A percentile compares a stretch with the other conserved stretches of the same genome.
Evolutionary conservation across 371 early-diverging fungal genomes (phyloP).

Genomic region (Apophysomyces trapeziformis): DNA sequence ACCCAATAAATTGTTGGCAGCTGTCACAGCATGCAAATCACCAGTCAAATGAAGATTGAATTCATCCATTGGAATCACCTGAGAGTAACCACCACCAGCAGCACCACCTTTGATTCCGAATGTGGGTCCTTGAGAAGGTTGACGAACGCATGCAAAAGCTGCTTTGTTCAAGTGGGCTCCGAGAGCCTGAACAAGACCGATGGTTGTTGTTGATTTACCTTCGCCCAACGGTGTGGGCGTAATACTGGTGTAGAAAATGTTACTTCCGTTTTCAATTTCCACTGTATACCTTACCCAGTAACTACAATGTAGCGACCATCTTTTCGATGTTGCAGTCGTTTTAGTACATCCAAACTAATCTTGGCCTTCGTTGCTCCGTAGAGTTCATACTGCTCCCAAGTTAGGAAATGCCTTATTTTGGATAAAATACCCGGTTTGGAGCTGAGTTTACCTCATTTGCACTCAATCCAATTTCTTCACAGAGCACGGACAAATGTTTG

Average conservation of each 20-base stretch:
- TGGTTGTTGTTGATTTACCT: constrained; percentile 96
- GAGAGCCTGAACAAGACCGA: constrained; percentile 93
- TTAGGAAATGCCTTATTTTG: too few species aligned
- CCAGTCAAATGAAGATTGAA: constrained; percentile 98
- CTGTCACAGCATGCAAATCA: constrained; percentile 96
- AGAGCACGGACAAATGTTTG: constrained; percentile 81
- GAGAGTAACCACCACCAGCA: constrained; percentile 97
- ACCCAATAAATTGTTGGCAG: constrained; percentile 88
- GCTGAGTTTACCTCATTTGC: constrained; percentile 57
- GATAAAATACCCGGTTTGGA: neutral
- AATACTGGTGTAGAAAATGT: constrained; percentile 55
- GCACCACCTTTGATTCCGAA: constrained; percentile 99
- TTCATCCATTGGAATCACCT: constrained; percentile 98
- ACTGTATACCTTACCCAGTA: constrained; percentile 67
- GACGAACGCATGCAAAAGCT: constrained; percentile 95
- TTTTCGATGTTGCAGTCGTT: constrained; percentile 77
- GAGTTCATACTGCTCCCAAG: constrained; percentile 68
- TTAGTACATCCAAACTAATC: constrained; percentile 78
- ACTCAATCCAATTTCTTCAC: constrained; percentile 80
- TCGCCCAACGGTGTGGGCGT: constrained; percentile 98
- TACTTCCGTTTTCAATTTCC: neutral
- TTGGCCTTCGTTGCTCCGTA: constrained; percentile 94
- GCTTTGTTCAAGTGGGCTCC: constrained; percentile 89
- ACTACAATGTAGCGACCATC: constrained; percentile 95
- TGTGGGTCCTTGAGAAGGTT: constrained; percentile 97